Conservation (phyloP, 2,329 filamentous ascomycete genomes). For the Fusarium cicatricum region DNA sequence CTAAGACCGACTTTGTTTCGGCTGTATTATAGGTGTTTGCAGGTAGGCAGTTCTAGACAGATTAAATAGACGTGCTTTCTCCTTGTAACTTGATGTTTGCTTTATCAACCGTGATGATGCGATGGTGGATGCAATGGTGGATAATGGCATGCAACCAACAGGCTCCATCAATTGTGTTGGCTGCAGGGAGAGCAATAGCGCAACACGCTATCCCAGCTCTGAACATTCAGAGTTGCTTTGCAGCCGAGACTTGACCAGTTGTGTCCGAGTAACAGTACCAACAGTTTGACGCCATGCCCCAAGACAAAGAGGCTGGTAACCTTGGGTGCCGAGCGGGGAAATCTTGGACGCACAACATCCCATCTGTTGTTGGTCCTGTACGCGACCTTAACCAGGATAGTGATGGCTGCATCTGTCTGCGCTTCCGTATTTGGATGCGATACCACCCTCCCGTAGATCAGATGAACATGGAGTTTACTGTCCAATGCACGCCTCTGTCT, state of each 20-base stretch:
- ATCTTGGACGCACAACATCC: not conserved
- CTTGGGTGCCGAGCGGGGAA: not conserved
- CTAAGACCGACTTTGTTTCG: not conserved
- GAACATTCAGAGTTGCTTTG: slow-evolving; percentile 1
- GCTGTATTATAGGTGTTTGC: not conserved
- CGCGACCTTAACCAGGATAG: too few species aligned
- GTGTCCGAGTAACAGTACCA: not conserved
- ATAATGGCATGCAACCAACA: not conserved
- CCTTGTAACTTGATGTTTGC: not conserved
- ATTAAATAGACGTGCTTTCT: not conserved
- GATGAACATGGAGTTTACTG: not conserved
- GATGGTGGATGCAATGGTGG: not conserved
- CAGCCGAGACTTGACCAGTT: slow-evolving; percentile 1
- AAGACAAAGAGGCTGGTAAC: not conserved
- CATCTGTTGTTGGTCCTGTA: not conserved
- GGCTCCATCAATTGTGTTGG: slow-evolving; percentile 5
- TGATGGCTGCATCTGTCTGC: too few species aligned
- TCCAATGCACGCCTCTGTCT: too few species aligned
- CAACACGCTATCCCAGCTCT: not conserved
- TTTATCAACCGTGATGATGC: not conserved
- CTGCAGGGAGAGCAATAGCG: slow-evolving; percentile 16
- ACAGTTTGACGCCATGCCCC: not conserved
- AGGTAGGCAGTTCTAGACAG: not conserved
- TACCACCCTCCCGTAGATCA: not conserved
- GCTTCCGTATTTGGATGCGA: not conserved